These are phyloP conservation scores for Alternaria gaisen DNA, from an alignment of 2,329 filamentous ascomycete genomes.

Conservation along the genomic window DNA sequence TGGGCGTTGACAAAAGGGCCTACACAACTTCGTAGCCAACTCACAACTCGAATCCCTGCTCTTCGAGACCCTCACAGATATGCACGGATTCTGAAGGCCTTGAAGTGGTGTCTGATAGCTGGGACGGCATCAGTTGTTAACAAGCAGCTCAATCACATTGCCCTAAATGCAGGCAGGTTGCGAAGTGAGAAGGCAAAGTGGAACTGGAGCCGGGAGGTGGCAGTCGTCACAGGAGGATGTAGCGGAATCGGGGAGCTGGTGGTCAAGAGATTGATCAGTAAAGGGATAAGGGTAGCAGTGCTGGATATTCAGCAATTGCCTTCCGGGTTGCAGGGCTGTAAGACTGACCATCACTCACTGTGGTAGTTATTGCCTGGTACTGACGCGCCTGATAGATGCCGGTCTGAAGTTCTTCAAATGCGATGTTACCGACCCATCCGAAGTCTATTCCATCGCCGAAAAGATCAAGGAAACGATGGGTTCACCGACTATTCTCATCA, in stretches of 20 bases:
- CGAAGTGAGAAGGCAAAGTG: conserved; percentile 47
- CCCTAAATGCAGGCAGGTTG: conserved; percentile 52
- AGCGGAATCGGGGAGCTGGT: conserved; percentile 48
- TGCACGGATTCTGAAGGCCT: conserved; percentile 30
- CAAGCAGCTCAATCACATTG: conserved; percentile 40
- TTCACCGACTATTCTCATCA: conserved; percentile 45
- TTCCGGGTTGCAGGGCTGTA: conserved; percentile 38
- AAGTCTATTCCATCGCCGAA: conserved; percentile 38
- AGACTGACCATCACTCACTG: neutral
- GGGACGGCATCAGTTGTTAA: conserved; percentile 45
- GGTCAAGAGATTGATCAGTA: conserved; percentile 37
- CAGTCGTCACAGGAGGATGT: conserved; percentile 50
- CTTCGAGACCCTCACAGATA: conserved; percentile 36
- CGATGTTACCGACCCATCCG: conserved; percentile 44
- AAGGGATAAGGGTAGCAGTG: conserved; percentile 44
- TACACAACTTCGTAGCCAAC: conserved; percentile 28
- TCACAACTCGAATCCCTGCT: conserved; percentile 28
- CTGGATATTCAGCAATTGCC: conserved; percentile 47
- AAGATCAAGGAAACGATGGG: conserved; percentile 35
- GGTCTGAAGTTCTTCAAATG: conserved; percentile 44
- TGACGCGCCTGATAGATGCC: conserved; percentile 29
- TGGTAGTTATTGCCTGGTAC: neutral
- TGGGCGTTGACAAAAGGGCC: conserved; percentile 45
- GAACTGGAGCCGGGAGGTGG: conserved; percentile 46
- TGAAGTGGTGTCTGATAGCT: conserved; percentile 44